phyloP scores from a whole-genome alignment of 164 flowering plant species.

The Aristolochia contorta region DNA sequence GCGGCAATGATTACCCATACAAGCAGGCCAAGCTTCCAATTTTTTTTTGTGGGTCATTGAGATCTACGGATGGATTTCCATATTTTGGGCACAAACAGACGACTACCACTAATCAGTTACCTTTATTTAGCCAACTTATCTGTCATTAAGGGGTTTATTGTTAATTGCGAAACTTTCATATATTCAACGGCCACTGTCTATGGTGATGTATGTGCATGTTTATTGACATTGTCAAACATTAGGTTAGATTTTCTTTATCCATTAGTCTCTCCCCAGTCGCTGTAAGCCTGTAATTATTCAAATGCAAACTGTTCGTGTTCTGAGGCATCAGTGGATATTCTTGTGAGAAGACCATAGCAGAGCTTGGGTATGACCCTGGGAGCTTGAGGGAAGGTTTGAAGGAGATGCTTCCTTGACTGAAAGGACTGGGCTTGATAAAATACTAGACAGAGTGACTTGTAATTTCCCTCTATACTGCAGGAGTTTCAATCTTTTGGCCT shows the following conservation, averaged over 20 bases:
- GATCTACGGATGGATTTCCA: conserved; percentile 62
- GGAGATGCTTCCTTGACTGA: conserved; percentile 80
- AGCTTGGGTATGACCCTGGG: conserved; percentile 76
- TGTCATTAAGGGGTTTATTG: background rate
- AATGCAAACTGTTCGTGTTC: conserved; percentile 52
- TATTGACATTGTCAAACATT: too few species aligned
- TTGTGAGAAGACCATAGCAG: conserved; percentile 68
- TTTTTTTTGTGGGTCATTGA: conserved; percentile 58
- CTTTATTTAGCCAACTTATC: conserved; percentile 28
- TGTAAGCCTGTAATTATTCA: too few species aligned
- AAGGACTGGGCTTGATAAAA: conserved; percentile 52
- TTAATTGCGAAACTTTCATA: background rate
- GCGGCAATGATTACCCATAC: conserved; percentile 64
- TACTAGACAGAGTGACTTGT: conserved; percentile 22
- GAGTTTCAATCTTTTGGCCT: too few species aligned
- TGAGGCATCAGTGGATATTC: conserved; percentile 83
- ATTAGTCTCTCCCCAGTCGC: too few species aligned
- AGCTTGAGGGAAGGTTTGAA: conserved; percentile 68
- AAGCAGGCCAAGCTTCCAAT: conserved; percentile 41
- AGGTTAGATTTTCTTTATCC: too few species aligned
- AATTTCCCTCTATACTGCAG: too few species aligned
- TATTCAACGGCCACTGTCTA: background rate
- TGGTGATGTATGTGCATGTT: too few species aligned
- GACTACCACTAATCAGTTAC: conserved; percentile 82
- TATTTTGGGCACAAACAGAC: conserved; percentile 52